Evolutionary conservation across 306 rosid genomes (phyloP).

Genomic region (Cicer cuneatum): DNA sequence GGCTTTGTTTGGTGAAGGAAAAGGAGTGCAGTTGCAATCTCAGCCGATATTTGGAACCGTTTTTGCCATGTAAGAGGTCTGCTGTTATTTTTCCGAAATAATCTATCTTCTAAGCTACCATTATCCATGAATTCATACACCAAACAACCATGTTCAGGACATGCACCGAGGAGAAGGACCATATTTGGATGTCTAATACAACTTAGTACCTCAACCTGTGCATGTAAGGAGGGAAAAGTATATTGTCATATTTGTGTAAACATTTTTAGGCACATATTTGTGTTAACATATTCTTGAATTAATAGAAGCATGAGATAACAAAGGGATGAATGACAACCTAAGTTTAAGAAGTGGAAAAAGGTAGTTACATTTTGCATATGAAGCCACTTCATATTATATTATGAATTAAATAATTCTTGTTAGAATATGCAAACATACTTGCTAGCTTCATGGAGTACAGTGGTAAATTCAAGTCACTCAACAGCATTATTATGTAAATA

Average conservation of each 20-base stretch:
- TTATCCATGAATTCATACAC: slow-evolving; percentile 87
- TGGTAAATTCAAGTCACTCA: too few relatives aligned
- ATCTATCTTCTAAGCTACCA: slow-evolving; percentile 93
- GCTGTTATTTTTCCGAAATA: slow-evolving; percentile 64
- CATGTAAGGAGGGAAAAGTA: slow-evolving; percentile 26
- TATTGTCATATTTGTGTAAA: slow-evolving; percentile 19
- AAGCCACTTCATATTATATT: too few relatives aligned
- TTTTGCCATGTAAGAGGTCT: slow-evolving; percentile 75
- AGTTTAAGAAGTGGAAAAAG: slow-evolving; percentile 7
- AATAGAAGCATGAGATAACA: not conserved
- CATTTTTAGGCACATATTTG: not conserved
- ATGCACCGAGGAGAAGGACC: slow-evolving; percentile 98
- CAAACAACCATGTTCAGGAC: slow-evolving; percentile 93
- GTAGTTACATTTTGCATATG: not conserved
- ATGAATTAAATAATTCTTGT: too few relatives aligned
- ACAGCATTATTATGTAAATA: not conserved
- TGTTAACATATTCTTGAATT: slow-evolving; percentile 1
- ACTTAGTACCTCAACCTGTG: slow-evolving; percentile 88
- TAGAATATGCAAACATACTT: too few relatives aligned
- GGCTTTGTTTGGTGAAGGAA: slow-evolving; percentile 97
- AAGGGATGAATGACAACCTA: not conserved
- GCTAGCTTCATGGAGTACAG: too few relatives aligned
- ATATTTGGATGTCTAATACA: slow-evolving; percentile 88
- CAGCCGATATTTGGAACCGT: slow-evolving; percentile 83
- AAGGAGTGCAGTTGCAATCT: slow-evolving; percentile 82